phyloP scores from a whole-genome alignment of 495 filamentous ascomycete species.

The Tuber calosporum region DNA sequence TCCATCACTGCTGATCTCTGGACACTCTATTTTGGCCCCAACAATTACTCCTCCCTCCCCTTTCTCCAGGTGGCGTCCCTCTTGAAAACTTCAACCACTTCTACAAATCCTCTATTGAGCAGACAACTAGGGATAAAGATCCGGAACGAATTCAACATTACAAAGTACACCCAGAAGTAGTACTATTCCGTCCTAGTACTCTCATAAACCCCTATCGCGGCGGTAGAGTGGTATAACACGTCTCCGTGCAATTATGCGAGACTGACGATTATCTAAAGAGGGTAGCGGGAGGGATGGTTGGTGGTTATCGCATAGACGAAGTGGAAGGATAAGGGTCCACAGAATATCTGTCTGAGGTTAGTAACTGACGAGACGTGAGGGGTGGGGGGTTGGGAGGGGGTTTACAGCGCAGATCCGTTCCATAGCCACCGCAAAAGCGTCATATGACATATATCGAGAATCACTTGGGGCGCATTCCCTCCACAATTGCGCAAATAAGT shows the following conservation, averaged over 20 bases:
- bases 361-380: neutral
- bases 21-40: neutral
- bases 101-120: neutral
- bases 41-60: neutral
- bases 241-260: conserved; percentile 55
- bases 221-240: conserved; percentile 53
- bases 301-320: conserved; percentile 47
- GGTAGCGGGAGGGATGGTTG: conserved; percentile 49
- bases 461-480: conserved; percentile 57
- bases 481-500: conserved; percentile 56
- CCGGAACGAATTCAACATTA: conserved; percentile 54
- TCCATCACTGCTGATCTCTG: neutral
- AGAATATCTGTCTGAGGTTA: conserved; percentile 42
- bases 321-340: conserved; percentile 53
- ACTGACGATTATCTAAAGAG: conserved; percentile 51
- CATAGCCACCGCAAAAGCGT: conserved; percentile 52
- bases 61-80: neutral
- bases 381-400: no score
- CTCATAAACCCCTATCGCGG: conserved; percentile 49
- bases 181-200: conserved; percentile 49
- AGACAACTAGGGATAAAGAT: conserved; percentile 48
- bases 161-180: conserved; percentile 55
- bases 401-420: conserved; percentile 52
- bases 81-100: neutral
- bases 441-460: conserved; percentile 52